Evolutionary conservation across 2,329 filamentous ascomycete species (phyloP), one percentile per base, ranked within the genome.

Genomic region (Penicillium glabrum): DNA sequence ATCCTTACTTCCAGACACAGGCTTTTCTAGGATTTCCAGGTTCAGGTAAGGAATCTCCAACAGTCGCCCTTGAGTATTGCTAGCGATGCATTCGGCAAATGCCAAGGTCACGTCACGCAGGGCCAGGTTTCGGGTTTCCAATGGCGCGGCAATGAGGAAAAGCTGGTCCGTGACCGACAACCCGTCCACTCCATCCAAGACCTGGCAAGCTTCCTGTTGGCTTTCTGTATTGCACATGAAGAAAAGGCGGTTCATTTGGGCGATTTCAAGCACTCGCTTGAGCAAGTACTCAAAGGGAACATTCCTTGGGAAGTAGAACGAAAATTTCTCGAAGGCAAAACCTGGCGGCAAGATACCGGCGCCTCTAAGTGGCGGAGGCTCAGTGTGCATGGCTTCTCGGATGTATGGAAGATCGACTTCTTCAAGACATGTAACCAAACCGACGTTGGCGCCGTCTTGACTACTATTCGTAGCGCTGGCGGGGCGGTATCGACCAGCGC

Each of bases 241-340:
- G 73, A 91, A 98, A 1, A 83, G 82, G 0, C 81, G 75, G 52
- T 87, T 84, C 10, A 89, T 77, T 27, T 81, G 78, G 2, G 86
- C 83, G 9, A 93, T 81, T 54, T 91, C 87, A 60, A 89, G 81
- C 48, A 98, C 79, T 2, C 89, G 89, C 59, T 87, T 80, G 54
- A 98, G 75, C 57, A 98, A 86, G 68, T 92, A 96, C 61, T 87
- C 89, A 64, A 98, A 89, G 0, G 93, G 91, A 0, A 90, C 93
- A 6, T 84, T 83, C 0, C 86, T 83, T 0, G 93, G 91, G 66
- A 96, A 96, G 69, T 93, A 95, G 3, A 84, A 83, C 1, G 89
- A 83, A 69, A 98, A 95, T 8, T 85, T 83, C 68, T 95, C 86
- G 33, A 96, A 79, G 3, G 91, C 82, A 26, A 82, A 73, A 1